These are phyloP conservation scores for Populus davidiana DNA, from an alignment of 345 rosid species.

Conservation along the genomic window DNA sequence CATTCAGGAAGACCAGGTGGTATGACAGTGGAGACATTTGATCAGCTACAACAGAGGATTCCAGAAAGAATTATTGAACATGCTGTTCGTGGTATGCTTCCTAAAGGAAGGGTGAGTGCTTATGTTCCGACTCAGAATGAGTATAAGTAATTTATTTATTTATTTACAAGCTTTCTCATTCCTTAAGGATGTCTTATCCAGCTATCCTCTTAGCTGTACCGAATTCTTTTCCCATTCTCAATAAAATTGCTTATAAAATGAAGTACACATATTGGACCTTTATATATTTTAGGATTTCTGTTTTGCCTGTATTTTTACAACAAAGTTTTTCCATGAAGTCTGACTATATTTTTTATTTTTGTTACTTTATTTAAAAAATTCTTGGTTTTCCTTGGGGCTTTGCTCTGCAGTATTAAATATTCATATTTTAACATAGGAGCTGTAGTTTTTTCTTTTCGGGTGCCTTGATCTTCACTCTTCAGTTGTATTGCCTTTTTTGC, in stretches of 20 bases:
- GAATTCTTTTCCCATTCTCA: too few relatives aligned
- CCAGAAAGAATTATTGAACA: constrained; percentile 97
- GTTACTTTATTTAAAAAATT: background rate
- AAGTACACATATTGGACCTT: background rate
- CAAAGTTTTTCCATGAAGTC: background rate
- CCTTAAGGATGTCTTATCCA: too few relatives aligned
- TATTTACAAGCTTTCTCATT: constrained; percentile 2
- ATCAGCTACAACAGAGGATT: constrained; percentile 84
- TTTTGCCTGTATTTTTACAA: background rate
- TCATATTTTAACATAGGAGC: too few relatives aligned
- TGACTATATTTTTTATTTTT: background rate
- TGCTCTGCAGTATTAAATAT: background rate
- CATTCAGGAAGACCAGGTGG: constrained; percentile 99
- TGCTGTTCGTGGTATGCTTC: constrained; percentile 99
- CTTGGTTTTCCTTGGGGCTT: background rate
- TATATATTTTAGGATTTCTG: background rate
- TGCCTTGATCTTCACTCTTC: background rate
- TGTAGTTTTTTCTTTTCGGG: background rate
- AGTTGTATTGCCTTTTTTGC: background rate
- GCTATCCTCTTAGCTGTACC: too few relatives aligned
- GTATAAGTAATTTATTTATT: background rate
- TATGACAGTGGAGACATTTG: constrained; percentile 88
- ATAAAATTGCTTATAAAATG: background rate
- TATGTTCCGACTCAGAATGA: constrained; percentile 4
- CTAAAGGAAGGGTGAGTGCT: constrained; percentile 86